Percentiles rank a stretch among this genome's conserved stretches.
phyloP scores from a whole-genome alignment of 306 rosid species.

The Potentilla sterilis region DNA sequence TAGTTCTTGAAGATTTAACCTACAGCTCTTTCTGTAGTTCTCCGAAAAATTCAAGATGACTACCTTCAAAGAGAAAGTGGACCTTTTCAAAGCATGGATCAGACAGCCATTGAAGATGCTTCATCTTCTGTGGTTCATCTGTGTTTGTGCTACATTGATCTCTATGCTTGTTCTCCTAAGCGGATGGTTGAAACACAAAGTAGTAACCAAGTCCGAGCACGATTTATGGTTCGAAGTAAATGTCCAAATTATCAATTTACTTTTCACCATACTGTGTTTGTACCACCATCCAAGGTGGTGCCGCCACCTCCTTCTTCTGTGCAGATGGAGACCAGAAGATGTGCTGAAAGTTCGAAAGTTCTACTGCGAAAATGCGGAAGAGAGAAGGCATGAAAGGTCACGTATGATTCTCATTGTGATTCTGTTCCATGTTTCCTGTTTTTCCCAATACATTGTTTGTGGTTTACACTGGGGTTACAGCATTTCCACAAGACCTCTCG shows the following conservation, averaged over 20 bases:
- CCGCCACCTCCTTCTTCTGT: constrained; percentile 74
- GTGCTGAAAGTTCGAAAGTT: constrained; percentile 49
- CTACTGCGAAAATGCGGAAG: constrained; percentile 75
- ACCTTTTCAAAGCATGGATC: constrained; percentile 43
- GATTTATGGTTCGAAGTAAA: constrained; percentile 83
- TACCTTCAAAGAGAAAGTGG: constrained; percentile 3
- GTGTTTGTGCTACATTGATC: constrained; percentile 79
- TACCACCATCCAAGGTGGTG: constrained; percentile 78
- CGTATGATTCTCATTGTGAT: constrained; percentile 80
- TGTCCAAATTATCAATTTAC: constrained; percentile 77
- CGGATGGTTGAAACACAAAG: constrained; percentile 63
- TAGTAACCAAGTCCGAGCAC: constrained; percentile 58
- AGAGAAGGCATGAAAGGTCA: constrained; percentile 75
- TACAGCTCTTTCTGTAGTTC: not conserved
- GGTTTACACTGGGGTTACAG: constrained; percentile 70
- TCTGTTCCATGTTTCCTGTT: constrained; percentile 73
- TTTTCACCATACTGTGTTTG: constrained; percentile 81
- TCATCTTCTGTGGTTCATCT: constrained; percentile 57
- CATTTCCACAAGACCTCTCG: constrained; percentile 63
- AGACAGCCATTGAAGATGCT: constrained; percentile 78
- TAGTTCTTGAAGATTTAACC: not conserved
- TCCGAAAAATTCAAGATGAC: not conserved
- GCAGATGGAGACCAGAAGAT: constrained; percentile 70
- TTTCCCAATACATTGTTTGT: constrained; percentile 79
- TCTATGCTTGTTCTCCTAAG: constrained; percentile 82